A percentile compares a stretch with the other conserved stretches of the same genome.
phyloP scores from a whole-genome alignment of 2,329 filamentous ascomycete genomes.

The Pseudohalonectria lignicola region DNA sequence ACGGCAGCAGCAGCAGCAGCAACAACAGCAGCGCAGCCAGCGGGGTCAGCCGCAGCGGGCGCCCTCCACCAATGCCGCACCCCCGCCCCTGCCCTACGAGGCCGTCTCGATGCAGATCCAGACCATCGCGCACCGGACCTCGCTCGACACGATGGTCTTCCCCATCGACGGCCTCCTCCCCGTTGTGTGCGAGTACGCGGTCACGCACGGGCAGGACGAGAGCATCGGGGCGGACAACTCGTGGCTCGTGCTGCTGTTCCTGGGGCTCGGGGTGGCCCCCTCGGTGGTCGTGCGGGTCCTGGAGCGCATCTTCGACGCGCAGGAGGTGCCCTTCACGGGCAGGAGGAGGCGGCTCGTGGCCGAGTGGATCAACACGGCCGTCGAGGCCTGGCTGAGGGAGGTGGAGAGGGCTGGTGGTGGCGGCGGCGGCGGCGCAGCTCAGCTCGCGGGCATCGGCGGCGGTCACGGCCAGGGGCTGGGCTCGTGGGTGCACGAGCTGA shows the following conservation, averaged over 20 bases:
- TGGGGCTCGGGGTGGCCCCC: constrained; percentile 43
- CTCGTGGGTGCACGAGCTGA: constrained; percentile 3
- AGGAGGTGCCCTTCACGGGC: constrained; percentile 48
- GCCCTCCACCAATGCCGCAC: constrained; percentile 9
- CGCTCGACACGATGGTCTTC: constrained; percentile 56
- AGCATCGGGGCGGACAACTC: constrained; percentile 44
- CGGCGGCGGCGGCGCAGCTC: constrained; percentile 27
- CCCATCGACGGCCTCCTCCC: constrained; percentile 50
- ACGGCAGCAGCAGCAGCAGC: constrained; percentile 4
- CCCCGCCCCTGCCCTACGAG: constrained; percentile 54
- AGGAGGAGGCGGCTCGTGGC: constrained; percentile 36
- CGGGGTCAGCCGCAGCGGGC: background rate
- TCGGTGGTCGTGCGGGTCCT: constrained; percentile 44
- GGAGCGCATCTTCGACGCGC: constrained; percentile 45
- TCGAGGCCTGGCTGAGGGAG: constrained; percentile 38
- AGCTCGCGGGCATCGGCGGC: constrained; percentile 27
- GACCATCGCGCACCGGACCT: constrained; percentile 53
- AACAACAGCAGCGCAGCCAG: too few relatives aligned
- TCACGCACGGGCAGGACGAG: constrained; percentile 46
- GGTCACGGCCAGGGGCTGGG: constrained; percentile 10
- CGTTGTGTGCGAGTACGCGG: constrained; percentile 50
- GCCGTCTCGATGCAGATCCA: constrained; percentile 53
- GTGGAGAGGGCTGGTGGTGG: constrained; percentile 30
- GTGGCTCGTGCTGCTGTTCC: constrained; percentile 47
- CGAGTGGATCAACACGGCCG: constrained; percentile 40